Evolutionary conservation across 2,329 filamentous ascomycete species (phyloP).

Genomic region (Colletotrichum siamense): DNA sequence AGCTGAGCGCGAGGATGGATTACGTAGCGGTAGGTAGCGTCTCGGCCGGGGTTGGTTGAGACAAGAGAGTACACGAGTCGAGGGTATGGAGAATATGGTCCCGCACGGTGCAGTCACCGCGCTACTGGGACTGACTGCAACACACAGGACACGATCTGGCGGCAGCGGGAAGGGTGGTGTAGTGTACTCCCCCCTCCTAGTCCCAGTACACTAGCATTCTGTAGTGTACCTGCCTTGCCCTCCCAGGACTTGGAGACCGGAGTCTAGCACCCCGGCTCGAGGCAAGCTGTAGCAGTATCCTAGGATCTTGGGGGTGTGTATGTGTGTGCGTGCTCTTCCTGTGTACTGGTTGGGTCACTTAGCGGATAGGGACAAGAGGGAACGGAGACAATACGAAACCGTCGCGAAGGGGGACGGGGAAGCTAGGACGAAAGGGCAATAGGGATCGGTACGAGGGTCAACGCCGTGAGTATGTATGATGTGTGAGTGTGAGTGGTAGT

Average conservation of each 20-base stretch:
- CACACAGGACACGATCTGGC: constrained; percentile 9
- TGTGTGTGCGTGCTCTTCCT: not conserved
- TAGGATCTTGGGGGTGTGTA: not conserved
- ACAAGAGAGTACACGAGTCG: constrained; percentile 22
- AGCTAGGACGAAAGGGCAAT: constrained; percentile 17
- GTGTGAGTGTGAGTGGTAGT: not conserved
- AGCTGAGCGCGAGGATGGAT: constrained; percentile 22
- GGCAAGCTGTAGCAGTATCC: not conserved
- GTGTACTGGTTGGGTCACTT: not conserved
- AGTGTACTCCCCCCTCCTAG: not conserved
- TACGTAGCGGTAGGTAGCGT: constrained; percentile 24
- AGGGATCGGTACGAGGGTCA: constrained; percentile 6
- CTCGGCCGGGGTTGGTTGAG: constrained; percentile 22
- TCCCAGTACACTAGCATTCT: not conserved
- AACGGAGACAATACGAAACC: constrained; percentile 22
- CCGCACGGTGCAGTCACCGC: constrained; percentile 19
- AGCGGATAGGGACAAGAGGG: constrained; percentile 15
- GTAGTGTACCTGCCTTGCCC: not conserved
- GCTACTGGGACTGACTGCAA: constrained; percentile 10
- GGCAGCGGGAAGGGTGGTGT: constrained; percentile 8
- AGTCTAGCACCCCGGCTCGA: not conserved
- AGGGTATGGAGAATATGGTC: constrained; percentile 11
- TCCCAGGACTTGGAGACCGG: not conserved
- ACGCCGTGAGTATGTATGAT: not conserved
- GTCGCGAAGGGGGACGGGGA: constrained; percentile 18